phyloP scores from a whole-genome alignment of 2,329 filamentous ascomycete genomes.

The Ophiognomonia clavigignenti-juglandacearum region DNA sequence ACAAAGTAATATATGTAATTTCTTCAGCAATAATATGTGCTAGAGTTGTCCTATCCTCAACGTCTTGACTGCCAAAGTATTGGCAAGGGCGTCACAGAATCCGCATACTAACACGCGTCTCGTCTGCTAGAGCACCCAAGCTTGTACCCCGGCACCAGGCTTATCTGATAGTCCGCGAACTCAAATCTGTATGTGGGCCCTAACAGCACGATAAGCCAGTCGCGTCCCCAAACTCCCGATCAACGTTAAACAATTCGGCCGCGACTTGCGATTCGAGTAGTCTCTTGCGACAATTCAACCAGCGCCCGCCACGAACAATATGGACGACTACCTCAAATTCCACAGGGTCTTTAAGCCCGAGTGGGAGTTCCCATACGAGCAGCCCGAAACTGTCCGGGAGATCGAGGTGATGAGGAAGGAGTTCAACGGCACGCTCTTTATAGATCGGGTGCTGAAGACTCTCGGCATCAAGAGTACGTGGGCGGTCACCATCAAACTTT shows the following conservation, averaged over 20 bases:
- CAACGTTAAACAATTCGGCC: not conserved
- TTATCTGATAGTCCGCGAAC: not conserved
- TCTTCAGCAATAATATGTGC: too few relatives aligned
- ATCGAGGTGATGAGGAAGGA: slow-evolving; percentile 64
- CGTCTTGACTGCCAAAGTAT: not conserved
- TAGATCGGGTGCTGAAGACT: slow-evolving; percentile 69
- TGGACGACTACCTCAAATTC: slow-evolving; percentile 64
- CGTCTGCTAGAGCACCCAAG: too few relatives aligned
- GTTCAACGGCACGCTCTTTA: slow-evolving; percentile 68
- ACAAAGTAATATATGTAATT: too few relatives aligned
- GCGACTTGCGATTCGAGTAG: not conserved
- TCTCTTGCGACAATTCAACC: not conserved
- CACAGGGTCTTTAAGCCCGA: slow-evolving; percentile 62
- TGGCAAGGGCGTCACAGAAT: too few relatives aligned
- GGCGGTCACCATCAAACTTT: not conserved
- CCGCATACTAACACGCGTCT: too few relatives aligned
- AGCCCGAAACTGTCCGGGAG: slow-evolving; percentile 47
- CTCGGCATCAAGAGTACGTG: slow-evolving; percentile 51
- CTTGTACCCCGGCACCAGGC: not conserved
- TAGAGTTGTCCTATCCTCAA: not conserved
- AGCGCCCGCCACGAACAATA: slow-evolving; percentile 26
- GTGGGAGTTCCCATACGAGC: slow-evolving; percentile 57
- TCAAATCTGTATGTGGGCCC: not conserved
- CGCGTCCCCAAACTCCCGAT: not conserved
- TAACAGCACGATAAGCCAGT: not conserved